Base-by-base conservation (phyloP, 2,329 filamentous ascomycete genomes). In the Diatrype stigma region DNA sequence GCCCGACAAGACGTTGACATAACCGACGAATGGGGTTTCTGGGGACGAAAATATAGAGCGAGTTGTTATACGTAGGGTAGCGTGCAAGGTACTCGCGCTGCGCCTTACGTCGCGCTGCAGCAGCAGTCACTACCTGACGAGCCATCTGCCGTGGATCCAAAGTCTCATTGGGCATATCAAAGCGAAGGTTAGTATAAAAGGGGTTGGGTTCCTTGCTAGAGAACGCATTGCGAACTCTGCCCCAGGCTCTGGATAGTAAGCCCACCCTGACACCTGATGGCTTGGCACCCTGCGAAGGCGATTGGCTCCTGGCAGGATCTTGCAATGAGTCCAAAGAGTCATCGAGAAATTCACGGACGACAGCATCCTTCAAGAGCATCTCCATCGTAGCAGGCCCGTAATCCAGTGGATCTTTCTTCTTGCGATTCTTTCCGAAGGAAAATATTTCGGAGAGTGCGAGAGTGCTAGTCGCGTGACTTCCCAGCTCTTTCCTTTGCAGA, bases 321-420 rank as follows among this genome's bases (percentile, higher is more conserved):
- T 76, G 70, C 16, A 72, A 62, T 3, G 71, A 65, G 45, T 77
- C 74, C 30, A 79, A 73, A 55, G 79, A 76, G 58, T 95, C 90
- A 61, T 97, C 91, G 4, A 99, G 80, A 55, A 99, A 99, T 62
- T 97, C 94, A 46, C 85, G 86, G 6, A 99, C 93, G 23, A 99
- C 91, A 1, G 91, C 90, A 69, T 97, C 93, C 66, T 97, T 97
- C 44, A 97, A 78, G 46, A 99, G 78, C 91, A 97, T 96, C 66
- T 97, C 94, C 66, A 96, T 88, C 49, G 90, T 92, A 6, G 90
- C 91, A 21, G 89, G 89, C 2, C 92, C 92, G 65, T 96, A 96
- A 65, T 96, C 92, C 16, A 97, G 75, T 2, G 93, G 92, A 65
- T 97, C 94, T 61, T 84, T 85, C 30, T 79, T 78, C 65, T 81